phyloP scores from a whole-genome alignment of 257 asterid genomes.

The Paulownia fortunei region DNA sequence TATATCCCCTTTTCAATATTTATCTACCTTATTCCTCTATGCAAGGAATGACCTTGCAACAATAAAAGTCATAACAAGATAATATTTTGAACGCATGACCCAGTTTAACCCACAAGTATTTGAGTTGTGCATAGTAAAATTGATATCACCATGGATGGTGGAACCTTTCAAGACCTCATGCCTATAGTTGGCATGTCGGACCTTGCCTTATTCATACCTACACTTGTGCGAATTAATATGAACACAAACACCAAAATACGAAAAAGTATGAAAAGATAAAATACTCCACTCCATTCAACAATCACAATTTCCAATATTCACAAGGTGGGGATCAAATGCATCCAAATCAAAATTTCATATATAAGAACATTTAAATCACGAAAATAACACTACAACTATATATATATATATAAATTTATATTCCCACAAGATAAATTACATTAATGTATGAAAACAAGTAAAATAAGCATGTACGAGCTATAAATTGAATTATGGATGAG shows the following conservation, averaged over 20 bases:
- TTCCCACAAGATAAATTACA: background rate
- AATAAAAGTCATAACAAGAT: no score
- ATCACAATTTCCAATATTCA: background rate
- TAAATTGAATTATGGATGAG: background rate
- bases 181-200: no score
- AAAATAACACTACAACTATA: background rate
- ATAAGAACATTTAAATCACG: background rate
- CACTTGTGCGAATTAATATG: no score
- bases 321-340: background rate
- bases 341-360: background rate
- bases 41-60: no score
- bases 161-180: no score
- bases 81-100: no score
- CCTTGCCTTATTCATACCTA: no score
- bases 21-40: no score
- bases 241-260: background rate
- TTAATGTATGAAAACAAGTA: background rate
- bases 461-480: background rate
- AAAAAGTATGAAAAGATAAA: background rate
- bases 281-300: background rate
- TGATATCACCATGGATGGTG: no score
- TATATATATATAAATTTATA: background rate
- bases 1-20: no score
- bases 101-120: no score
- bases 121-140: no score